Evolutionary conservation across 306 rosid genomes (phyloP).

Genomic region (Gastrolobium villosum): DNA sequence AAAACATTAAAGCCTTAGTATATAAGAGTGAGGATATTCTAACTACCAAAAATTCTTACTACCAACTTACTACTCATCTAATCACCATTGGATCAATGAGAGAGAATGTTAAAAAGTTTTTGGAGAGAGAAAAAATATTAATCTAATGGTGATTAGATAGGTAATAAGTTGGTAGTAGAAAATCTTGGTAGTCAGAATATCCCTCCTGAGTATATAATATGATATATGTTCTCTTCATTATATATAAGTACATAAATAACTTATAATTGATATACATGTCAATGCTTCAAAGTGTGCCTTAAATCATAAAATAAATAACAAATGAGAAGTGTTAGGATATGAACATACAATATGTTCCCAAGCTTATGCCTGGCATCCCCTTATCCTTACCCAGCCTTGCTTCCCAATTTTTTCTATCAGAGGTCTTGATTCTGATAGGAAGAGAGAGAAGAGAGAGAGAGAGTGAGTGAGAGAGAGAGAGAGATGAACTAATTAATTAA

Average conservation of each 20-base stretch:
- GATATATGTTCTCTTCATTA: not conserved
- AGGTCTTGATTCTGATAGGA: not conserved
- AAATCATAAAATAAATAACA: not conserved
- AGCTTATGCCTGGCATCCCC: not conserved
- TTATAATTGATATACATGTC: not conserved
- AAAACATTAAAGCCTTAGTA: no score
- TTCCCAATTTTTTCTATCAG: not conserved
- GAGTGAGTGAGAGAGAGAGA: not conserved
- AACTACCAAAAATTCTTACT: no score
- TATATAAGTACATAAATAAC: not conserved
- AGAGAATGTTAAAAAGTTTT: no score
- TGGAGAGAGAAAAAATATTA: no score
- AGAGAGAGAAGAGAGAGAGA: not conserved
- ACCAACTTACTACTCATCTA: no score
- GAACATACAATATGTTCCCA: slow-evolving; percentile 39
- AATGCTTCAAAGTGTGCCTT: not conserved
- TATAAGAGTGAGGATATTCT: no score
- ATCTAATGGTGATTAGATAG: no score
- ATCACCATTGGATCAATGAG: no score
- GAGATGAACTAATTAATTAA: not conserved
- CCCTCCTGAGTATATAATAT: no score
- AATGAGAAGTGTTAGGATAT: not conserved
- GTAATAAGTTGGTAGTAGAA: no score
- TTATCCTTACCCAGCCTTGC: not conserved
- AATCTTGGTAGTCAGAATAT: no score